Evolutionary conservation across 1,139 yeast species (phyloP).

Genomic region (Nakaseomyces nivariensis): DNA sequence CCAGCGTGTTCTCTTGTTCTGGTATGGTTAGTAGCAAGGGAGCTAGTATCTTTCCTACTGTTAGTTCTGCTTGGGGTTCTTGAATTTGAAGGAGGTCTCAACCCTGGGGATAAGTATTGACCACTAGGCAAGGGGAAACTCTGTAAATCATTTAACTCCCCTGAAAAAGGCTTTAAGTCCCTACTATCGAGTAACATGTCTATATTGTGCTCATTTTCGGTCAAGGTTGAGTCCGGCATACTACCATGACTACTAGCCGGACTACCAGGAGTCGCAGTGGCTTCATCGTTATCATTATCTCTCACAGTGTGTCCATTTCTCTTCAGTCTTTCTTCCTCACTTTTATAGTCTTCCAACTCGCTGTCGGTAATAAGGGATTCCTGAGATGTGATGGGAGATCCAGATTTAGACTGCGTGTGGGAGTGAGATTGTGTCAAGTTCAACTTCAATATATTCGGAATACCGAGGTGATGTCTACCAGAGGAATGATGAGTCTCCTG

Average conservation of each 20-base stretch:
- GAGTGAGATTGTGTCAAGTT: neutral
- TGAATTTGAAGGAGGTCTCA: neutral
- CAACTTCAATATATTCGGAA: neutral
- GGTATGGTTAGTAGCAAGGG: neutral
- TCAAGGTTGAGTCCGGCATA: neutral
- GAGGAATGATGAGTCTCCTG: neutral
- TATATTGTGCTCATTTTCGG: neutral
- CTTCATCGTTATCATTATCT: neutral
- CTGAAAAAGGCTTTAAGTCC: neutral
- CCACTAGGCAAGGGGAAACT: neutral
- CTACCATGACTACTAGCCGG: neutral
- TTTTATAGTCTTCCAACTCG: neutral
- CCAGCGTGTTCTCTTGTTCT: conserved; percentile 3
- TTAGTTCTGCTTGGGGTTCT: neutral
- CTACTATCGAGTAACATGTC: conserved; percentile 1
- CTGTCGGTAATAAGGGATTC: neutral
- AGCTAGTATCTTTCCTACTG: neutral
- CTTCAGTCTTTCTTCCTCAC: neutral
- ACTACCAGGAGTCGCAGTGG: neutral
- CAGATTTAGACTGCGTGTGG: neutral
- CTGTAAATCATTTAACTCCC: neutral
- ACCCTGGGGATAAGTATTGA: neutral
- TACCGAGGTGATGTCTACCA: neutral
- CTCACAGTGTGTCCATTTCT: neutral
- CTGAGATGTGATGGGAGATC: neutral